A percentile compares a stretch with the other conserved stretches of the same genome.
Conservation (phyloP, 2,329 filamentous ascomycete genomes). For the Bipolaris sorokiniana region DNA sequence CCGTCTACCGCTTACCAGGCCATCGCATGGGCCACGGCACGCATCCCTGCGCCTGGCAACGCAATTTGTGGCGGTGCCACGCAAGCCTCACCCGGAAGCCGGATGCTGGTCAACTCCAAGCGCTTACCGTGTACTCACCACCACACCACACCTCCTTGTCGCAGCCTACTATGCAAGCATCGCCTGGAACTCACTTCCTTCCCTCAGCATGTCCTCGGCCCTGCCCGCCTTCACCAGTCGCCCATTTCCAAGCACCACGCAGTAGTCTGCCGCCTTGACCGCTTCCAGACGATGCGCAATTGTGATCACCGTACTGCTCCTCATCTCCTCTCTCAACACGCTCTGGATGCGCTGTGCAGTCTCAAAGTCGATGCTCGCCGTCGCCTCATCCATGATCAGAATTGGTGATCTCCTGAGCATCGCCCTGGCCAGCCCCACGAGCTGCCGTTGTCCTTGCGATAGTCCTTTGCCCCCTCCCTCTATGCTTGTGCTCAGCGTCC, state of each 20-base stretch:
- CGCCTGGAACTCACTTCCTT: constrained; percentile 41
- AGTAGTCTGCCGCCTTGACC: constrained; percentile 64
- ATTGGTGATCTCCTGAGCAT: constrained; percentile 66
- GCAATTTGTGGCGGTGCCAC: constrained; percentile 21
- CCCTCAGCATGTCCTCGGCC: constrained; percentile 44
- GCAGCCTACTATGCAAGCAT: constrained; percentile 38
- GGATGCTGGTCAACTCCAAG: neutral
- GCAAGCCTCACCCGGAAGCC: constrained; percentile 12
- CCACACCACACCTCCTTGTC: neutral
- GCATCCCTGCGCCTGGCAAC: constrained; percentile 24
- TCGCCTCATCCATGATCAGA: constrained; percentile 71
- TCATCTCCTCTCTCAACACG: constrained; percentile 63
- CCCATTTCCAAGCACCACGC: constrained; percentile 61
- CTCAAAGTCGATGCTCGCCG: constrained; percentile 68
- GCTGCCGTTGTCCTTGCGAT: constrained; percentile 68
- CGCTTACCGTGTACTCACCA: neutral
- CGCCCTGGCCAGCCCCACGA: constrained; percentile 68
- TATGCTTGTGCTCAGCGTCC: constrained; percentile 62
- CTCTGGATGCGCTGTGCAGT: constrained; percentile 64
- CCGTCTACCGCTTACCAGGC: constrained; percentile 14
- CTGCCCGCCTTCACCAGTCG: constrained; percentile 50
- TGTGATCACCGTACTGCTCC: constrained; percentile 66
- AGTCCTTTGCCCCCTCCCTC: constrained; percentile 68
- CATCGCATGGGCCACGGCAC: neutral
- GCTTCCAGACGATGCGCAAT: constrained; percentile 70